Evolutionary conservation across 805 yeast genomes (phyloP).

Genomic region (Cyberlindnera maritima): DNA sequence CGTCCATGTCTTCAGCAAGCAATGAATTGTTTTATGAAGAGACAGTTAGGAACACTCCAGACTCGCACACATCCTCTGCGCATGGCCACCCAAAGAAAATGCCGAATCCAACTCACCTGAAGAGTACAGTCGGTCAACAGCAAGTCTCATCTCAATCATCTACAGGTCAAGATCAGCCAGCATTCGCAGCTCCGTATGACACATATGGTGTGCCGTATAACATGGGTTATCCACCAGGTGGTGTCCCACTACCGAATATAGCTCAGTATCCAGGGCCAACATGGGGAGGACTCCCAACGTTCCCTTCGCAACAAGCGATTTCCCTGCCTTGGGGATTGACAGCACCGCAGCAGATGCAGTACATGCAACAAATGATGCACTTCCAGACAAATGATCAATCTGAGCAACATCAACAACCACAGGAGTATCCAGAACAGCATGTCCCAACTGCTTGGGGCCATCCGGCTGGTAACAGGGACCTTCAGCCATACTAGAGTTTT

Average conservation of each 20-base stretch:
- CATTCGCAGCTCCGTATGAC: neutral
- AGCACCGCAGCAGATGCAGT: neutral
- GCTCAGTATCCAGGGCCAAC: too few relatives aligned
- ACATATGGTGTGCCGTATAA: neutral
- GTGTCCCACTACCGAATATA: too few relatives aligned
- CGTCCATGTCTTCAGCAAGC: neutral
- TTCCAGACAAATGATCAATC: neutral
- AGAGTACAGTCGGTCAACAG: neutral
- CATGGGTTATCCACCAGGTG: too few relatives aligned
- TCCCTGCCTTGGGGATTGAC: neutral
- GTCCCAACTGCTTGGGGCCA: neutral
- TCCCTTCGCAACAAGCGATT: neutral
- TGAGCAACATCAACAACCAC: neutral
- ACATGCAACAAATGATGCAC: slow-evolving; percentile 2
- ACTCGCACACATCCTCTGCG: too few relatives aligned
- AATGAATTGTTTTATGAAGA: slow-evolving; percentile 12
- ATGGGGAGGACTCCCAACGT: too few relatives aligned
- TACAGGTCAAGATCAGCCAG: neutral
- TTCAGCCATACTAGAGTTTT: neutral
- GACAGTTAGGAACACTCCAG: neutral
- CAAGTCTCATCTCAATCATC: neutral
- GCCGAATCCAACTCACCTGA: neutral
- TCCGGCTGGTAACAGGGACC: neutral
- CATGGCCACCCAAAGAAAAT: too few relatives aligned
- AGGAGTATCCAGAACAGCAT: neutral